These are phyloP conservation scores for Leersia perrieri DNA, from an alignment of 176 grass and related monocot species.

Conservation along the genomic window DNA sequence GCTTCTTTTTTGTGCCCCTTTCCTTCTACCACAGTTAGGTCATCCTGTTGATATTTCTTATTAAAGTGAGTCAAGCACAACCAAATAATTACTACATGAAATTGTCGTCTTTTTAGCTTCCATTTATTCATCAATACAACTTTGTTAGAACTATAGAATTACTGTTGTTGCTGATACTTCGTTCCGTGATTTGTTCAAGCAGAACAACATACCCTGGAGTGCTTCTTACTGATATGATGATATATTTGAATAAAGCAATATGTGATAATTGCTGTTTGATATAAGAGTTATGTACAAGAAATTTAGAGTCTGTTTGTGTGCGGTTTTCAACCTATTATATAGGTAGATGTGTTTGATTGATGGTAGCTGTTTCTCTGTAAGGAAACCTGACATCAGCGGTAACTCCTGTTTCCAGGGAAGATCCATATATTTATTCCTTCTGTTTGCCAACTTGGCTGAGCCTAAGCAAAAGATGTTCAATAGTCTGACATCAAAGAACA, in stretches of 20 bases:
- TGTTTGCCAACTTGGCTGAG: neutral
- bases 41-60: neutral
- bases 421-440: neutral
- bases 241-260: neutral
- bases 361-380: neutral
- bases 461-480: neutral
- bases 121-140: neutral
- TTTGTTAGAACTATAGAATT: neutral
- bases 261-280: neutral
- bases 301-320: neutral
- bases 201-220: conserved; percentile 9
- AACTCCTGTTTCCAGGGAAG: neutral
- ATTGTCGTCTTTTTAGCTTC: neutral
- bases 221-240: conserved; percentile 1
- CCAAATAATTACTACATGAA: neutral
- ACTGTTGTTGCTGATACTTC: neutral
- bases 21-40: conserved; percentile 9
- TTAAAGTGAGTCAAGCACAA: neutral
- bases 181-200: neutral
- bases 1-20: neutral
- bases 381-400: neutral
- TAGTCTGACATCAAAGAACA: neutral
- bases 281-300: neutral
- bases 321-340: neutral
- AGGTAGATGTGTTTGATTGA: conserved; percentile 4